These are phyloP conservation scores for Aurinia saxatilis DNA, from an alignment of 345 rosid species.

Conservation along the genomic window DNA sequence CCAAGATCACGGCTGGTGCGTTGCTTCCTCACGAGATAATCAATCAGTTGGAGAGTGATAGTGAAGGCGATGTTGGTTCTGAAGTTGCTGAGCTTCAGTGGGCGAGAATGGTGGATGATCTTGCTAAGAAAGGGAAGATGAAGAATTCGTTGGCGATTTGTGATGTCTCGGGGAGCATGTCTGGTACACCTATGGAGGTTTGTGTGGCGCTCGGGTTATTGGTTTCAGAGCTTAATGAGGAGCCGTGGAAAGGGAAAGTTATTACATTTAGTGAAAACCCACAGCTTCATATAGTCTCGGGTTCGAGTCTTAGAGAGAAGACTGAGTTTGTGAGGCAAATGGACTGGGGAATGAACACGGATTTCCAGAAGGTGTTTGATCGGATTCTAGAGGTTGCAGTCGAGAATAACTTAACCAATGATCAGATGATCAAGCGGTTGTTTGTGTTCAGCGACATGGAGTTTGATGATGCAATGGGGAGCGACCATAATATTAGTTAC, in stretches of 20 bases:
- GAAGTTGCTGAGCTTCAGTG: constrained; percentile 53
- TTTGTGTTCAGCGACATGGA: constrained; percentile 73
- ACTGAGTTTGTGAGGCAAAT: constrained; percentile 25
- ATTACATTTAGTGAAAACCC: constrained; percentile 43
- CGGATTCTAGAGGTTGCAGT: constrained; percentile 38
- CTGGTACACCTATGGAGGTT: constrained; percentile 47
- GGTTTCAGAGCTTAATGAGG: constrained; percentile 45
- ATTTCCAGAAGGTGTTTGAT: constrained; percentile 55
- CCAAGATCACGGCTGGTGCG: constrained; percentile 48
- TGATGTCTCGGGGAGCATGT: constrained; percentile 52
- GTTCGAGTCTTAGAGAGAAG: constrained; percentile 31
- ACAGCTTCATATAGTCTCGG: constrained; percentile 30
- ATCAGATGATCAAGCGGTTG: constrained; percentile 50
- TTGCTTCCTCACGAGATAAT: constrained; percentile 65
- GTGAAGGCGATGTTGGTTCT: constrained; percentile 2
- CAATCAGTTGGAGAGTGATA: constrained; percentile 19
- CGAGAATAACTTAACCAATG: constrained; percentile 31
- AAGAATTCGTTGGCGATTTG: constrained; percentile 43
- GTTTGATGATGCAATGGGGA: constrained; percentile 30
- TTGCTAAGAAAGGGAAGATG: constrained; percentile 39
- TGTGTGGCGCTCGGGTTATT: constrained; percentile 49
- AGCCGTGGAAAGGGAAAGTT: constrained; percentile 64
- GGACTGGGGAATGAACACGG: constrained; percentile 31
- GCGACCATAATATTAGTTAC: not conserved
- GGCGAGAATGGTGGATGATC: constrained; percentile 56